These are phyloP conservation scores for Colletotrichum lindemuthianum DNA, from an alignment of 2,329 filamentous ascomycete species.

Conservation along the genomic window DNA sequence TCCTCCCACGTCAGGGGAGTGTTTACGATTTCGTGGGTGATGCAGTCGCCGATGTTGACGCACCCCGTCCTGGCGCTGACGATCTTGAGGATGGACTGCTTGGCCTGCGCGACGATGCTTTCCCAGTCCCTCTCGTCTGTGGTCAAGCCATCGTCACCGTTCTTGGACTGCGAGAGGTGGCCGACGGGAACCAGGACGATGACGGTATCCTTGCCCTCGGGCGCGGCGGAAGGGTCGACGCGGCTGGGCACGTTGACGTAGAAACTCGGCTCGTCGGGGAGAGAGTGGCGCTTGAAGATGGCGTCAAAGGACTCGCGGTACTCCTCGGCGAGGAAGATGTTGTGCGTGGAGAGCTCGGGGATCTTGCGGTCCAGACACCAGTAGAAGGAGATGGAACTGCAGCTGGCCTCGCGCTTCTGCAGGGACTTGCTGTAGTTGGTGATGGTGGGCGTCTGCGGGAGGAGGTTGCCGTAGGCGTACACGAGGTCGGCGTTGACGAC, in stretches of 20 bases:
- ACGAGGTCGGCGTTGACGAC: slow-evolving; percentile 79
- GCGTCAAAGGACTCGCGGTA: slow-evolving; percentile 79
- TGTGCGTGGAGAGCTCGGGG: slow-evolving; percentile 74
- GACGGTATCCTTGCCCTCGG: slow-evolving; percentile 70
- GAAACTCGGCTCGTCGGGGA: slow-evolving; percentile 76
- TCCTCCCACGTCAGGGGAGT: slow-evolving; percentile 72
- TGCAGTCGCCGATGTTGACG: slow-evolving; percentile 54
- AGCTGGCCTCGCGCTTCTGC: slow-evolving; percentile 66
- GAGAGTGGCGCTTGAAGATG: slow-evolving; percentile 75
- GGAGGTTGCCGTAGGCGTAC: slow-evolving; percentile 77
- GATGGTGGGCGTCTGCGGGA: slow-evolving; percentile 56
- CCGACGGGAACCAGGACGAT: slow-evolving; percentile 79
- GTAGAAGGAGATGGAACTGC: slow-evolving; percentile 81
- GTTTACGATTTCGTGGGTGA: slow-evolving; percentile 72
- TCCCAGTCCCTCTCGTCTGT: slow-evolving; percentile 66
- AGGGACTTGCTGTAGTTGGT: slow-evolving; percentile 50
- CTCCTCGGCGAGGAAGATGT: slow-evolving; percentile 80
- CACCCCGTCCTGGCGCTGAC: slow-evolving; percentile 70
- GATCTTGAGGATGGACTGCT: slow-evolving; percentile 68
- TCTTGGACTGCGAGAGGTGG: slow-evolving; percentile 65
- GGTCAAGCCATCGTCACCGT: slow-evolving; percentile 43
- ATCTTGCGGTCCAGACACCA: slow-evolving; percentile 72
- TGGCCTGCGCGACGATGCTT: slow-evolving; percentile 66
- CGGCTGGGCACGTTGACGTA: slow-evolving; percentile 81
- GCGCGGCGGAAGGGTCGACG: slow-evolving; percentile 74